Conservation (phyloP, 768 basidiomycete genomes). For the Boletus rufocinnamomeus region DNA sequence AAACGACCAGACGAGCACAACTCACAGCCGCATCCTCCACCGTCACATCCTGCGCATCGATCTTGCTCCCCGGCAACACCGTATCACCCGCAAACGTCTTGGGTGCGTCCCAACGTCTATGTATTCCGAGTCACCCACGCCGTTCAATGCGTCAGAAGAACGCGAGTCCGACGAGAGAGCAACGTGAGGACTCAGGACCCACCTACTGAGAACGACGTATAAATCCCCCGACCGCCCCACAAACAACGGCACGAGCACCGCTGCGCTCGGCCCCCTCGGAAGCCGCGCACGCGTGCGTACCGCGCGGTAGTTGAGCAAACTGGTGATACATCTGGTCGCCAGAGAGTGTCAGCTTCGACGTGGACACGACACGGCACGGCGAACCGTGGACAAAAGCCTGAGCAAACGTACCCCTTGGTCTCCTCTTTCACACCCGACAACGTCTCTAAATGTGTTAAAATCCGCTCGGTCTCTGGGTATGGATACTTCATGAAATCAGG, state of each 20-base stretch:
- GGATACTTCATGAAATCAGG: too few species aligned
- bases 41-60: conserved; percentile 65
- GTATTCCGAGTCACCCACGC: too few species aligned
- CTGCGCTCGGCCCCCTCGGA: conserved; percentile 65
- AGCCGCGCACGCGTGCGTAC: conserved; percentile 37
- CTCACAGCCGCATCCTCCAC: conserved; percentile 82
- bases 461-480: too few species aligned
- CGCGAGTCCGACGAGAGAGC: background rate
- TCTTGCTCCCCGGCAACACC: conserved; percentile 82
- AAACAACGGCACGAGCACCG: conserved; percentile 83
- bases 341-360: too few species aligned
- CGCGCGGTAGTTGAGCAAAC: conserved; percentile 30
- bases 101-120: conserved; percentile 72
- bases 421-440: too few species aligned
- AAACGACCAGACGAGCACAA: background rate
- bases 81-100: conserved; percentile 86
- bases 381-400: too few species aligned
- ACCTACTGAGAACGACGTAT: conserved; percentile 85
- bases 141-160: too few species aligned
- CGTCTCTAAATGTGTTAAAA: too few species aligned
- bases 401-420: too few species aligned
- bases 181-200: conserved; percentile 40
- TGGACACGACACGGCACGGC: too few species aligned
- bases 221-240: conserved; percentile 82
- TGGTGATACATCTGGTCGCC: conserved; percentile 25